phyloP scores from a whole-genome alignment of 306 rosid species.

The cucumber (Cucumis sativus) region Cucumber_9930_V3 NC_026655.2:7173501-7174000 shows the following conservation, averaged over 20 bases:
- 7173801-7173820: neutral
- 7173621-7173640: no score
- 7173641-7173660: no score
- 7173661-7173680: no score
- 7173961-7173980: slow-evolving; percentile 7
- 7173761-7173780: slow-evolving; percentile 8
- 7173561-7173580: no score
- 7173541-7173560: no score
- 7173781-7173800: neutral
- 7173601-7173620: no score
- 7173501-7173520: no score
- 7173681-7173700: no score
- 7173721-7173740: neutral
- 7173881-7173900: slow-evolving; percentile 18
- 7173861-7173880: slow-evolving; percentile 9
- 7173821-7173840: slow-evolving; percentile 4
- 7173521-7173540: no score
- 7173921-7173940: slow-evolving; percentile 15
- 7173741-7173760: slow-evolving; percentile 11
- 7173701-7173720: no score
- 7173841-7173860: slow-evolving; percentile 20
- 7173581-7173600: no score
- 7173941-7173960: slow-evolving; percentile 18
- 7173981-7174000: neutral
- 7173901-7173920: slow-evolving; percentile 26